Evolutionary conservation across 2,329 filamentous ascomycete genomes (phyloP), one percentile per base, ranked within the genome.

Genomic region (Scedosporium apiospermum): DNA sequence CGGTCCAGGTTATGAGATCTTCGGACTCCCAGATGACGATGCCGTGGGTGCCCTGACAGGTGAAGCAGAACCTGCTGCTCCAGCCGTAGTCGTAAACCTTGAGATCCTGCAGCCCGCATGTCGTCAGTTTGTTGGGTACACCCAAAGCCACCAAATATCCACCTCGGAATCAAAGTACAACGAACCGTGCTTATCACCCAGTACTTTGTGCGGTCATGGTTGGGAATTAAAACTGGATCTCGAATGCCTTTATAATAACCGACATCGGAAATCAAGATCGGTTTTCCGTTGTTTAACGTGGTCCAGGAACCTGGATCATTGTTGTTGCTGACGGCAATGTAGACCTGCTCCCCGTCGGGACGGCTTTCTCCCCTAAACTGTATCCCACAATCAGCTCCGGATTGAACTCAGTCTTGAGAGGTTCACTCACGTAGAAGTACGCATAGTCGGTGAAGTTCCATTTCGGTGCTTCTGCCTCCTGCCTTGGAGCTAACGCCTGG

Each of bases 141-240:
- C 51, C 18, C 10, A 14, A 18, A 18, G 46, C 7, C 7, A 18
- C 16, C 46, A 6, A 9, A 51, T 6, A 14, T 51, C 16, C 16
- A 18, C 7, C n/a, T 18, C 14, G 16, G 46, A 18, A 51, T 18
- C 7, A 18, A 18, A 26, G 16, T 21, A 14, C 7, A 26, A 57
- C 53, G 7, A 12, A 57, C 53, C 1, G 76, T 78, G 3, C 76
- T 75, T 16, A 78, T 68, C 16, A 77, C 64, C 62, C 69, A 77
- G 64, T 77, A 76, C 14, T 67, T 75, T 53, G 70, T 70, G 1
- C 75, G 74, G 46, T 77, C 73, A 1, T 65, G 68, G 18, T 73
- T 74, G n/a, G 75, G 72, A 12, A 78, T 76, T 23, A 78, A 66
- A 64, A 76, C 77, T 2, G 76, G 76, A 63, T 78, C 76, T 21